phyloP scores from a whole-genome alignment of 1,139 yeast species.

The Yamadazyma diospyri region DNA sequence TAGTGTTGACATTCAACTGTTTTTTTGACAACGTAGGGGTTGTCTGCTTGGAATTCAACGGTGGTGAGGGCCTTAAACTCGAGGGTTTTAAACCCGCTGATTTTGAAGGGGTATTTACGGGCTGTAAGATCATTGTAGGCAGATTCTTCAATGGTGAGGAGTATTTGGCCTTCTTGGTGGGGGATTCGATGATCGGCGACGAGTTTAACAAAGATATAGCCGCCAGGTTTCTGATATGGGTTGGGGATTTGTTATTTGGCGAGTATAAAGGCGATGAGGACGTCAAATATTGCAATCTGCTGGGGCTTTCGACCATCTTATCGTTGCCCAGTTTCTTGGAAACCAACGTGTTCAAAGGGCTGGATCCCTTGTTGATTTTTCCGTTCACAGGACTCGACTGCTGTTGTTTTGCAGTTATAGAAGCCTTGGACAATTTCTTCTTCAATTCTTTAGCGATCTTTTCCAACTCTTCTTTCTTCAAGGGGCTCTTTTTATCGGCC shows the following conservation, averaged over 20 bases:
- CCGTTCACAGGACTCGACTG: constrained; percentile 24
- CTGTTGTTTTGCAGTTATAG: constrained; percentile 44
- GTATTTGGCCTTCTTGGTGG: constrained; percentile 27
- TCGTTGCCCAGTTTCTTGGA: neutral
- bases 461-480: constrained; percentile 46
- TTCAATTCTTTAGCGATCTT: constrained; percentile 45
- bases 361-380: constrained; percentile 13
- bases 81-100: constrained; percentile 29
- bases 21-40: constrained; percentile 35
- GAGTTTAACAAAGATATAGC: constrained; percentile 33
- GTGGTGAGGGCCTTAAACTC: constrained; percentile 37
- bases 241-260: constrained; percentile 42
- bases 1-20: constrained; percentile 14
- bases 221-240: constrained; percentile 39
- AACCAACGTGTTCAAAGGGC: constrained; percentile 26
- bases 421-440: constrained; percentile 42
- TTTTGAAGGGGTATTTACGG: constrained; percentile 28
- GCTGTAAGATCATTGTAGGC: constrained; percentile 41
- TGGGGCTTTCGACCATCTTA: constrained; percentile 13
- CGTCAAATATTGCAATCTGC: constrained; percentile 18
- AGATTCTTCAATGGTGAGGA: constrained; percentile 23
- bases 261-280: constrained; percentile 38
- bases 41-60: constrained; percentile 24
- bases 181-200: constrained; percentile 26
- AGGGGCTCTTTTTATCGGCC: constrained; percentile 8